Base-by-base conservation (phyloP, 768 basidiomycete genomes). In the Tulasnella sp. region DNA sequence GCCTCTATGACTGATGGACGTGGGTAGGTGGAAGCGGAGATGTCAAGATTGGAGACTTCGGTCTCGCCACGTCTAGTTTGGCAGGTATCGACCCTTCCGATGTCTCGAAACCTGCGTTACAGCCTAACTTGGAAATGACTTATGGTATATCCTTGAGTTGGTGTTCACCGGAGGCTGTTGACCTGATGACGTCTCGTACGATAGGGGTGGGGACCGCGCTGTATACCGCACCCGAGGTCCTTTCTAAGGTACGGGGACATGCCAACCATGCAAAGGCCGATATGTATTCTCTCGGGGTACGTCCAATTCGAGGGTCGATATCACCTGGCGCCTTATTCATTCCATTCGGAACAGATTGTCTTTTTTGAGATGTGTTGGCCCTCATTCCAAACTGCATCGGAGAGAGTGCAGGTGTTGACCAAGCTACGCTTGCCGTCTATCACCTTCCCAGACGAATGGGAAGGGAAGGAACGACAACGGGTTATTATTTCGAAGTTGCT, bases 311-410 rank as follows among this genome's bases (percentile, higher is more conserved):
- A n/a, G 8, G 19, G 3, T 31, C 19, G 21, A 2, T 19, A n/a
- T 21, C 31, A 6, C 32, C n/a, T 35, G 25, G 12, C 5, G 29
- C n/a, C 37, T 9, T 6, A 25, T 11, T 14, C 32, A 17, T 8
- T 34, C 21, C 17, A 42, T 36, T 40, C 34, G 8, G 17, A n/a
- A 25, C 60, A 92, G 88, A 82, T 97, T 62, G 92, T 96, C 12
- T 96, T 96, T 69, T 96, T 97, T 65, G 93, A 97, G 71, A 94
- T 96, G 91, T 92, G 89, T 67, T 88, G 83, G 60, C 63, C 69
- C 64, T 72, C 59, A 15, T 90, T 96, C 69, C 72, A 77, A 9
- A 96, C 92, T 0, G 82, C 79, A 1, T 76, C 86, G 17, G 92
- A 97, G 65, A 81, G 92, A 19, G 85, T 86, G 36, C 80, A 77